phyloP scores from a whole-genome alignment of 495 filamentous ascomycete species.

The Letharia lupina region DNA sequence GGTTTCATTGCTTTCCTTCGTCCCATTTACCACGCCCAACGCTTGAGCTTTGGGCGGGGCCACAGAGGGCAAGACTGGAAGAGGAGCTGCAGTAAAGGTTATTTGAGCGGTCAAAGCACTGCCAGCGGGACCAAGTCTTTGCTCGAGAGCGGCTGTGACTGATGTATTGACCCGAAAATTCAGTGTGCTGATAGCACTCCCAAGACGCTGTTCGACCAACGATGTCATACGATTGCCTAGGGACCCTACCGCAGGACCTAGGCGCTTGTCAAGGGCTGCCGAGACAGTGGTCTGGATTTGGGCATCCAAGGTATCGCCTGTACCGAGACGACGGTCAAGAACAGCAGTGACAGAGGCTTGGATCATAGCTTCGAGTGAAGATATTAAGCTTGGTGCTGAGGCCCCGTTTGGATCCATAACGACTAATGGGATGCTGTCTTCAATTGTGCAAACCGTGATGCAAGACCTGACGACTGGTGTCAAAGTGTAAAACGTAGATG shows the following conservation, averaged over 20 bases:
- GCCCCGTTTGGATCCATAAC: not conserved
- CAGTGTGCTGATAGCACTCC: not conserved
- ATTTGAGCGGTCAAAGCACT: not conserved
- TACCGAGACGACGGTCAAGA: not conserved
- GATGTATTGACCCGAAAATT: not conserved
- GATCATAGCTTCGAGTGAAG: not conserved
- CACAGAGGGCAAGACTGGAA: not conserved
- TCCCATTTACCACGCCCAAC: not conserved
- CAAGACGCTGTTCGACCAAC: not conserved
- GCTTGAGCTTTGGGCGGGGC: not conserved
- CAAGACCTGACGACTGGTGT: not conserved
- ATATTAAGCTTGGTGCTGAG: not conserved
- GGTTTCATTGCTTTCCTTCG: not conserved
- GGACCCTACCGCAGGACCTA: not conserved
- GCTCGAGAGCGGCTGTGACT: not conserved
- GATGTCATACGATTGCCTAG: not conserved
- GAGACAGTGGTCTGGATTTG: not conserved
- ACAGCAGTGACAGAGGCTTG: not conserved
- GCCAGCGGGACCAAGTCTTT: slow-evolving; percentile 8
- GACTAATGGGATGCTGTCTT: not conserved
- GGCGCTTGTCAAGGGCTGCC: not conserved
- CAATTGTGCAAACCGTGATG: not conserved
- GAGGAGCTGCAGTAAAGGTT: not conserved
- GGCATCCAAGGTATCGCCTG: not conserved
- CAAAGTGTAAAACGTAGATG: not conserved